Evolutionary conservation across 441 rosid genomes (phyloP), one percentile per base, ranked within the genome.

Genomic region (Pelargonium australe): DNA sequence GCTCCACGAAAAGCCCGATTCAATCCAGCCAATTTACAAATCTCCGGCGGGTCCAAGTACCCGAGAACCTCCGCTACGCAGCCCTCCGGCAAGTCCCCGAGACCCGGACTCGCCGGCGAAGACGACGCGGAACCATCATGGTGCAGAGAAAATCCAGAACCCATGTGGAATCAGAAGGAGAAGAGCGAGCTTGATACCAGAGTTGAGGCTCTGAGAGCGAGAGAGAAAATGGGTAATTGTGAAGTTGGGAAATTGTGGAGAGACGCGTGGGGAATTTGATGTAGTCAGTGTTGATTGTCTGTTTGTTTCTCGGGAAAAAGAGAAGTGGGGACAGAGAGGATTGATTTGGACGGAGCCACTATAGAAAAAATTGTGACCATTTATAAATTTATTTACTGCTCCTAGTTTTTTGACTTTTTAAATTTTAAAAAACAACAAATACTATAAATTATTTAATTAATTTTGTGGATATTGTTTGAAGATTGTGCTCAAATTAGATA

Each of bases 51-150:
- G 76, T 87, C 91, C 79, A 94, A 76, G 72, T 79, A 71, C 65
- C 49, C 82, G 66, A 94, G 64, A 66, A 91, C 75, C 69, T 68
- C 72, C 60, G 99, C 99, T 70, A 85, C 96, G 53, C 97, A 91
- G 70, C 84, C 72, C 78, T 94, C 99, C 0, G 99, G 97, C 4
- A 94, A 63, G 62, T 91, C 95, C 1, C 93, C 95, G 41, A 94
- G 85, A 68, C 82, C 67, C 5, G 86, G 76, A 20, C 72, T 72
- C 43, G 47, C 37, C 2, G 72, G 31, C 73, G 63, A 68, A 11
- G 72, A 14, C 3, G 76, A 66, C n/a, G 61, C 47, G 7, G 66
- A 37, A 10, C 43, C 57, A 16, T 16, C n/a, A 13, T 11, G 65
- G 34, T 25, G 25, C 3, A 28, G 8, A 43, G 77, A 74, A 9